Evolutionary conservation across 805 yeast genomes (phyloP), one percentile per base, ranked within the genome.

Genomic region (Schwanniomyces pseudopolymorphus): DNA sequence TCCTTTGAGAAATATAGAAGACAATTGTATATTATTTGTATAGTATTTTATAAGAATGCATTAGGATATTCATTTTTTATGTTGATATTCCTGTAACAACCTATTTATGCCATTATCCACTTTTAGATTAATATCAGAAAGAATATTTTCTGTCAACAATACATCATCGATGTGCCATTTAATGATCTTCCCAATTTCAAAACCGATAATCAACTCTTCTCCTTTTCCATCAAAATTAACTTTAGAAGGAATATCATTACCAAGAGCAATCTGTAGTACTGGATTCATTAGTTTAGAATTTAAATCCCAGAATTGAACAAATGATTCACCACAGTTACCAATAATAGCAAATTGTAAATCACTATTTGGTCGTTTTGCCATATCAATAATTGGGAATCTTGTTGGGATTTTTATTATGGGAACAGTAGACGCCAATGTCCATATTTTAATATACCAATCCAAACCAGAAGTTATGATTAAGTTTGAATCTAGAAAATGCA

Each of bases 241-340:
- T 5, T 45, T 33, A 5, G 58, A 49, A 9, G 56, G 46, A 22
- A 31, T 33, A 11, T 45, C 45, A 13, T 45, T 43, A 2, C 24
- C 39, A 25, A 51, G 26, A 7, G 55, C 49, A 5, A 61, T 39
- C 5, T 46, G 47, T 9, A 48, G 22, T 4, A 61, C 37, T 8
- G 68, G 59, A 37, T 48, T 45, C 48, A 56, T 54, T 11, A 59
- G 25, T 37, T 44, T 52, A 8, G 28, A 39, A 7, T 52, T 44
- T 21, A 68, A 48, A 47, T 67, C 69, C 74, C 74, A 68, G 24
- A 62, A 57, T 28, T 64, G 61, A 4, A 68, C 43, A 2, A 54
- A 43, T 13, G 33, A 39, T 9, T 50, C 48, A 43, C 48, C 42
- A 39, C 45, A 50, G 1, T 54, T 39, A 0, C 69, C 67, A 42